A percentile compares a stretch with the other conserved stretches of the same genome.
Conservation (phyloP, 352 stramenopile species). For the Stramenopiles sp. region DNA sequence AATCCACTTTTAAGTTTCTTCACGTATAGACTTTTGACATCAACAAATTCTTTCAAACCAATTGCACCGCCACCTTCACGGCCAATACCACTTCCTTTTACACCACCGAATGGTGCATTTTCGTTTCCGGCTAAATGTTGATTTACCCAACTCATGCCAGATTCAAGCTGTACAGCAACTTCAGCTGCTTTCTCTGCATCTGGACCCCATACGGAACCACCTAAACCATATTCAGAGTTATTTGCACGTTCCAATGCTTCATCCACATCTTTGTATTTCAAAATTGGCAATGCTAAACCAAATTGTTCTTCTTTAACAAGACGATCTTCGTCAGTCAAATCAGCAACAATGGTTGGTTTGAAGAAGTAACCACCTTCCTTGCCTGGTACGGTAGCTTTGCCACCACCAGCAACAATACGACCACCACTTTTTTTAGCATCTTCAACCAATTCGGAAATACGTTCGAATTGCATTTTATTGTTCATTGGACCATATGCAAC, state of each 20-base stretch:
- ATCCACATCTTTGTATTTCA: slow-evolving; percentile 16
- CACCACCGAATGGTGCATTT: slow-evolving; percentile 20
- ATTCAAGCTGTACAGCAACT: slow-evolving; percentile 21
- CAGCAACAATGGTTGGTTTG: slow-evolving; percentile 17
- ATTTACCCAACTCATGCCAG: slow-evolving; percentile 24
- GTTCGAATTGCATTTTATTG: slow-evolving; percentile 17
- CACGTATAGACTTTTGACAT: slow-evolving; percentile 3
- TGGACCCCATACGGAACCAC: slow-evolving; percentile 20
- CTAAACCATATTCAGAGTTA: slow-evolving; percentile 20
- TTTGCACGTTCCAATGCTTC: slow-evolving; percentile 19
- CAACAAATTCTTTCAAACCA: not conserved
- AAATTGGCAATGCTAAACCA: slow-evolving; percentile 18
- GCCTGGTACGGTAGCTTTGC: slow-evolving; percentile 7
- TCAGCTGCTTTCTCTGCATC: slow-evolving; percentile 17
- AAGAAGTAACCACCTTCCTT: slow-evolving; percentile 13
- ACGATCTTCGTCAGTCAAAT: slow-evolving; percentile 17
- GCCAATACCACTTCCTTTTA: slow-evolving; percentile 21
- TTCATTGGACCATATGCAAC: slow-evolving; percentile 23
- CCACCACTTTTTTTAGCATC: slow-evolving; percentile 19
- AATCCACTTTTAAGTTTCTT: slow-evolving; percentile 1
- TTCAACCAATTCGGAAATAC: slow-evolving; percentile 18
- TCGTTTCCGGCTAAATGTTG: slow-evolving; percentile 21
- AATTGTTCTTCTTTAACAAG: slow-evolving; percentile 23
- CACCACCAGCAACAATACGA: slow-evolving; percentile 16
- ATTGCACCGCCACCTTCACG: slow-evolving; percentile 16